Conservation (phyloP, 257 asterid species). For the Rehmannia glutinosa region DNA sequence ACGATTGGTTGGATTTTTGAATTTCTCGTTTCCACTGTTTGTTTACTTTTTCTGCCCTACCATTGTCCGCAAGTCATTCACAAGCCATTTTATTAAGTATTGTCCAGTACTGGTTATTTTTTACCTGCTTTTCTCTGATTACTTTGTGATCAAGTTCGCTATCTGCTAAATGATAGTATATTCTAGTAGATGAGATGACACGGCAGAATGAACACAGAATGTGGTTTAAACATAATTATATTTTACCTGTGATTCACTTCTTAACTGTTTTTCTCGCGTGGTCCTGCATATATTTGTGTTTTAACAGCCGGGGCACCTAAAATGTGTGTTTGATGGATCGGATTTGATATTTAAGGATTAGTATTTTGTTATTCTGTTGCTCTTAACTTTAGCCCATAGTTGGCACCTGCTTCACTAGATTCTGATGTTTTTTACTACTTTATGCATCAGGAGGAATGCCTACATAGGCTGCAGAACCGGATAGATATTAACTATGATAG, state of each 20-base stretch:
- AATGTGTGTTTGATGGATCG: neutral
- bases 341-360: conserved; percentile 5
- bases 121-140: neutral
- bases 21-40: conserved; percentile 6
- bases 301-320: conserved; percentile 1
- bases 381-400: neutral
- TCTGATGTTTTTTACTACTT: conserved; percentile 22
- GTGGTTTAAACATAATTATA: conserved; percentile 14
- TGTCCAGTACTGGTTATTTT: neutral
- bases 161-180: neutral
- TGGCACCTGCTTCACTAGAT: conserved; percentile 12
- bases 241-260: conserved; percentile 2
- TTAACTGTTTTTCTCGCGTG: conserved; percentile 9
- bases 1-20: conserved; percentile 2
- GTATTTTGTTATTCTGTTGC: neutral
- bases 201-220: neutral
- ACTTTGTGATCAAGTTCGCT: neutral
- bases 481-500: conserved; percentile 80
- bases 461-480: conserved; percentile 75
- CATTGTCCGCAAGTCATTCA: conserved; percentile 13
- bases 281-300: conserved; percentile 14
- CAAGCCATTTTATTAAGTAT: neutral
- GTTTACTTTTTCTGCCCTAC: conserved; percentile 1
- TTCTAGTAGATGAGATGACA: neutral
- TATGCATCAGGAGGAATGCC: conserved; percentile 78